Evolutionary conservation across 106 monocot species (phyloP).

Genomic region (Ottelia alismoides): DNA sequence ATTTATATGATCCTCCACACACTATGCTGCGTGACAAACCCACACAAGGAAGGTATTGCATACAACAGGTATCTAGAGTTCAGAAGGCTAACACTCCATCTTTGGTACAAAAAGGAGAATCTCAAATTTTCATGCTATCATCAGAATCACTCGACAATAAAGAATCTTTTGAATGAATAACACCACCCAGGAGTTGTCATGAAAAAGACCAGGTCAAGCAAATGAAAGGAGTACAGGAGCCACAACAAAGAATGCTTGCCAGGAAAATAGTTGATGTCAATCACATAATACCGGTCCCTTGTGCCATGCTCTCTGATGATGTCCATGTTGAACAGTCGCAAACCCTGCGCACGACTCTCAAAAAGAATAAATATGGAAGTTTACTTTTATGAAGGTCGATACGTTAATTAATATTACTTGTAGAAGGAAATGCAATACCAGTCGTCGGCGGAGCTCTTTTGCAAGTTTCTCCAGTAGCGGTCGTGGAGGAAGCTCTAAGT

Average conservation of each 20-base stretch:
- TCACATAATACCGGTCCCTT: constrained; percentile 66
- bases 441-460: constrained; percentile 63
- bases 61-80: neutral
- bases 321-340: constrained; percentile 84
- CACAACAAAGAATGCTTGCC: constrained; percentile 18
- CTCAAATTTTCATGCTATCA: neutral
- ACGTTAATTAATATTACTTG: neutral
- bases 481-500: constrained; percentile 62
- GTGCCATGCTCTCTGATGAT: constrained; percentile 83
- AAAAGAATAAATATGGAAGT: neutral
- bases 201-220: neutral
- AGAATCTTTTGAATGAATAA: too few species aligned
- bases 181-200: too few species aligned
- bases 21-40: too few species aligned
- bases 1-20: too few species aligned
- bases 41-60: too few species aligned
- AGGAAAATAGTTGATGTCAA: constrained; percentile 96
- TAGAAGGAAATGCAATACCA: constrained; percentile 25
- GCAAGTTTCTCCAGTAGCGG: constrained; percentile 78
- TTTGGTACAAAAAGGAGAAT: neutral
- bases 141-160: too few species aligned
- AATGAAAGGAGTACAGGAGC: neutral
- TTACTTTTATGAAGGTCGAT: neutral
- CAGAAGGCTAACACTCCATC: neutral
- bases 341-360: constrained; percentile 35